These are phyloP conservation scores for Diaporthe sp. DNA, from an alignment of 2,329 filamentous ascomycete genomes.

Conservation along the genomic window DNA sequence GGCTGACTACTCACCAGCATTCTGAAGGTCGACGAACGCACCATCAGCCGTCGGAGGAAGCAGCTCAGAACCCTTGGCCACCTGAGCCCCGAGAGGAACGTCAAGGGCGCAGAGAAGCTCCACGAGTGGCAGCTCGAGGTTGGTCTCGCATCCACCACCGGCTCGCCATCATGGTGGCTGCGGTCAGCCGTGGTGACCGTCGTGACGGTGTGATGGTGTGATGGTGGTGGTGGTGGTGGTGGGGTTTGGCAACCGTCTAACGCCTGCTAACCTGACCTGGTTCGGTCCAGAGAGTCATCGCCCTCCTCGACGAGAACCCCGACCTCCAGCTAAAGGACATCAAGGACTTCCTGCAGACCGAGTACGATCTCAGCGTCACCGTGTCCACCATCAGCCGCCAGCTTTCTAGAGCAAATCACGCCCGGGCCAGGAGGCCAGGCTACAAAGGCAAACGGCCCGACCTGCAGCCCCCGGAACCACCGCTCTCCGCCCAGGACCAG, in stretches of 20 bases:
- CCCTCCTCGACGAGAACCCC: constrained; percentile 39
- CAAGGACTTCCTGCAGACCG: constrained; percentile 37
- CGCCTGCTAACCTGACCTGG: neutral
- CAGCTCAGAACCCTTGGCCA: constrained; percentile 41
- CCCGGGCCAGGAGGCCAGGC: constrained; percentile 37
- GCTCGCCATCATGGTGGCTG: neutral
- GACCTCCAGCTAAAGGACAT: constrained; percentile 39
- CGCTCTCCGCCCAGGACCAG: neutral
- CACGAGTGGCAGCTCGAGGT: constrained; percentile 42
- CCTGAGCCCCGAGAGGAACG: constrained; percentile 38
- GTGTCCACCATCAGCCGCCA: constrained; percentile 40
- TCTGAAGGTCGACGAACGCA: constrained; percentile 40
- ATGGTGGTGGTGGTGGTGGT: neutral
- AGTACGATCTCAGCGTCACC: constrained; percentile 40
- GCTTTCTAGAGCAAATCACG: constrained; percentile 37
- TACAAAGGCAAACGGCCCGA: constrained; percentile 41
- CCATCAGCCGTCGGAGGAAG: constrained; percentile 38
- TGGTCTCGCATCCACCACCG: constrained; percentile 2
- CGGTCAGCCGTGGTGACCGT: neutral
- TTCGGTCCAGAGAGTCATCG: constrained; percentile 38
- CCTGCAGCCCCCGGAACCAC: constrained; percentile 28
- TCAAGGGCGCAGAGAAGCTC: constrained; percentile 41
- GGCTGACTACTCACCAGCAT: constrained; percentile 30
- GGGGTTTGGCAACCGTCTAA: neutral
- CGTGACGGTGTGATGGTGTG: neutral